Base-by-base conservation (phyloP, 2,329 filamentous ascomycete species). In the Metarhizium rileyi region DNA sequence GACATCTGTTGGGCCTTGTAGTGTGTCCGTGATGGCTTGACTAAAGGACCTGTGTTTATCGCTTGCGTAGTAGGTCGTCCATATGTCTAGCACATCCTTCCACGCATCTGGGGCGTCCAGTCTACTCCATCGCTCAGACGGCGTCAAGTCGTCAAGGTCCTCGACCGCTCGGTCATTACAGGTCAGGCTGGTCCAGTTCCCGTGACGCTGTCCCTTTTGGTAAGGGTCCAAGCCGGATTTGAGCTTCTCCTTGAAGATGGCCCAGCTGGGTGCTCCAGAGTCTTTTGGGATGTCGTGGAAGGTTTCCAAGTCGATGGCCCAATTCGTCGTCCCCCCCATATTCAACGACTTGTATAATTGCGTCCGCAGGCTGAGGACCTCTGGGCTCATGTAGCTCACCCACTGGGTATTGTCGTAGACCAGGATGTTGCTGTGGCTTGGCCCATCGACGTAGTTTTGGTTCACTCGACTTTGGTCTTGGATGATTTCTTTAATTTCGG, bases 401-500 rank as follows among this genome's bases (percentile, higher is more conserved):
- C 54, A 58, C 25, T 57, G 23, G 9, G 44, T 40, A 22, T 52
- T 25, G n/a, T 55, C 51, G 27, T 59, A 59, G 12, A 56, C 51
- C 27, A 59, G 49, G 14, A 59, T 52, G 28, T 53, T 50, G 47
- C 47, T 50, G 27, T 53, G 23, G 28, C 44, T 59, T 52, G 28
- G 47, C 52, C 12, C 27, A 30, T 54, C 52, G 26, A 52, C 20
- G 42, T 50, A 52, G 40, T 23, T 38, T 22, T 50, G n/a, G 47
- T 52, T 50, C 27, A 55, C 49, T 20, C 48, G 44, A 22, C 36
- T 42, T 12, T 41, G 36, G 40, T 52, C 49, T 23, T 30, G 28
- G 14, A 53, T 38, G 27, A 69, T 63, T 18, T 63, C 55, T 5
- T 56, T 23, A 18, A 67, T 63, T 51, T 66, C 64, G 12, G 55